Evolutionary conservation across 495 filamentous ascomycete species (phyloP).

Genomic region (Viridothelium virens): DNA sequence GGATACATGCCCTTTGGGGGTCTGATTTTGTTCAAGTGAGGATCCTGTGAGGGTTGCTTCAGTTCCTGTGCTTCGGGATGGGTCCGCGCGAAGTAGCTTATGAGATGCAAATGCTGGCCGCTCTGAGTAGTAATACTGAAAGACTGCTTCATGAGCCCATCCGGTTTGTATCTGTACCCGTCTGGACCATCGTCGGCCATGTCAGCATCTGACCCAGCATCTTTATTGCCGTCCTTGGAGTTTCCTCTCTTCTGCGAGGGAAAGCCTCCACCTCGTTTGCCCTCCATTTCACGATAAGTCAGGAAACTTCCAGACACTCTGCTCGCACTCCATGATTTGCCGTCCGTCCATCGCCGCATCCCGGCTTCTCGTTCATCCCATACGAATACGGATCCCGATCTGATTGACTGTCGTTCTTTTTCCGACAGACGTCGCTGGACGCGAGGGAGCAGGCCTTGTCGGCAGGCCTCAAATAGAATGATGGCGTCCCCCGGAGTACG

Average conservation of each 20-base stretch:
- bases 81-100: conserved; percentile 88
- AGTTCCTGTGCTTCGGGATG: conserved; percentile 58
- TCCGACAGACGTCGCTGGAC: conserved; percentile 91
- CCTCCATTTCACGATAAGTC: conserved; percentile 98
- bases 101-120: conserved; percentile 88
- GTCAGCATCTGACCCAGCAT: conserved; percentile 76
- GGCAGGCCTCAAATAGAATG: conserved; percentile 93
- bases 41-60: conserved; percentile 71
- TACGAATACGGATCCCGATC: conserved; percentile 93
- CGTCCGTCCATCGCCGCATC: conserved; percentile 97
- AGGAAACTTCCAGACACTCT: conserved; percentile 95
- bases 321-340: conserved; percentile 98
- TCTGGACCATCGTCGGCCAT: conserved; percentile 78
- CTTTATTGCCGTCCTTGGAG: conserved; percentile 28
- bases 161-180: conserved; percentile 93
- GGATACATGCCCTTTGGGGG: conserved; percentile 92
- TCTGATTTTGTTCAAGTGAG: conserved; percentile 69
- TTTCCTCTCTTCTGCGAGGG: conserved; percentile 30
- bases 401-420: conserved; percentile 91
- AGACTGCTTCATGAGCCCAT: conserved; percentile 97
- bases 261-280: conserved; percentile 69
- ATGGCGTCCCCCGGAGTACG: conserved; percentile 91
- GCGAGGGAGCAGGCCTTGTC: conserved; percentile 78
- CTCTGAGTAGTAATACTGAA: conserved; percentile 94
- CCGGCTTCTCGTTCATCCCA: conserved; percentile 98